Conservation (phyloP, 768 basidiomycete genomes). For the Boletus insuetus region DNA sequence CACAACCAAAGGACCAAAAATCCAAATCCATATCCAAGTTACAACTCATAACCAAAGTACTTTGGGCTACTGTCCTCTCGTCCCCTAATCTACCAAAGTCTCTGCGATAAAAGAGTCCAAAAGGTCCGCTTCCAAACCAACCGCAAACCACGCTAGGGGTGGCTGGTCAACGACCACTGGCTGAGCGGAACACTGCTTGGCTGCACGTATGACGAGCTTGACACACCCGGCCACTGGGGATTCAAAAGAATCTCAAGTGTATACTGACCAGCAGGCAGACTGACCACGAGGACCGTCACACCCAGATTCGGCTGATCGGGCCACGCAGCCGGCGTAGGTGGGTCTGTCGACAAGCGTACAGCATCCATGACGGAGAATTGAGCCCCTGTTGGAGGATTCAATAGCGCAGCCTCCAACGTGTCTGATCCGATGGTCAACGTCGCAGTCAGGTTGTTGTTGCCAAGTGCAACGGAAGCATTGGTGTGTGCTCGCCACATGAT, state of each 20-base stretch:
- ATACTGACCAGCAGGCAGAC: constrained; percentile 62
- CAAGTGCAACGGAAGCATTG: constrained; percentile 76
- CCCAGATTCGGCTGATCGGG: constrained; percentile 74
- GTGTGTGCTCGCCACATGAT: constrained; percentile 95
- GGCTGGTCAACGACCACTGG: constrained; percentile 77
- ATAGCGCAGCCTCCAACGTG: constrained; percentile 61
- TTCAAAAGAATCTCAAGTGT: constrained; percentile 84
- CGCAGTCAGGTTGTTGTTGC: constrained; percentile 58
- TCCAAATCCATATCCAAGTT: background rate
- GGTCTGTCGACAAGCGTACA: constrained; percentile 57
- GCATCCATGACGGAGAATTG: constrained; percentile 56
- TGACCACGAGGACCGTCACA: constrained; percentile 78
- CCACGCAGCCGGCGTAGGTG: constrained; percentile 53
- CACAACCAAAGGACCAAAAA: background rate
- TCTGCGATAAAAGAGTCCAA: background rate
- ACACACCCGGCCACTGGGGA: constrained; percentile 85
- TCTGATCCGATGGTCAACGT: constrained; percentile 71
- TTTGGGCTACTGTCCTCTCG: background rate
- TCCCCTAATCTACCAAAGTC: constrained; percentile 8
- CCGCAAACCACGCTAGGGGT: constrained; percentile 35
- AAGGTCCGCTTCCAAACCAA: background rate
- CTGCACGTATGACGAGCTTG: constrained; percentile 56
- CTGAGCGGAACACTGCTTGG: constrained; percentile 70
- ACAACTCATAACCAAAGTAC: background rate
- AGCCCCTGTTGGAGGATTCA: constrained; percentile 66